Percentiles rank a stretch among this genome's conserved stretches.
These are phyloP conservation scores for Sporothrix pseudoabietina DNA, from an alignment of 2,329 filamentous ascomycete genomes.

Conservation along the genomic window DNA sequence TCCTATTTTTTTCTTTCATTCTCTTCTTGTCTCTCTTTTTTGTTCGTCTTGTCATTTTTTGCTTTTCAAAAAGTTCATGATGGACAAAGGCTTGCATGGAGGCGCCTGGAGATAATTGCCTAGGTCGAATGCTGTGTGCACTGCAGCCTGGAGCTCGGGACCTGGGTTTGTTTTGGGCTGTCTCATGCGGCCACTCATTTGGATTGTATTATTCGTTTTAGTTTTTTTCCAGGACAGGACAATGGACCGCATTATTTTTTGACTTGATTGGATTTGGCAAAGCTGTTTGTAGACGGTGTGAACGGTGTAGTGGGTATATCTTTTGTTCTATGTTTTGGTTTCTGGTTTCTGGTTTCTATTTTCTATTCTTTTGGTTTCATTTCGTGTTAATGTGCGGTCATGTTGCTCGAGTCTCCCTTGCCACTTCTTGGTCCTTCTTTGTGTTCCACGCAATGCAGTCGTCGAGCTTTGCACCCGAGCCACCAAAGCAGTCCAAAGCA, in stretches of 20 bases:
- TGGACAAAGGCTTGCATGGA: slow-evolving; percentile 26
- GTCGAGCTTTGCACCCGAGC: slow-evolving; percentile 79
- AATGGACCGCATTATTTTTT: slow-evolving; percentile 28
- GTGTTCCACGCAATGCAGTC: slow-evolving; percentile 90
- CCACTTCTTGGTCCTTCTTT: slow-evolving; percentile 42
- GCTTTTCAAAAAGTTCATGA: slow-evolving; percentile 20
- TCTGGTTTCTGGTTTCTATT: background rate
- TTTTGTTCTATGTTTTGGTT: background rate
- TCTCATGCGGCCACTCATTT: slow-evolving; percentile 29
- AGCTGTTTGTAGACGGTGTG: background rate
- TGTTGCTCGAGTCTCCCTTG: background rate
- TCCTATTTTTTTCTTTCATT: slow-evolving; percentile 28
- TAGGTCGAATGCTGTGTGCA: slow-evolving; percentile 27
- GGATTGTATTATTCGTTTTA: slow-evolving; percentile 32
- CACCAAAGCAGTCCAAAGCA: slow-evolving; percentile 93
- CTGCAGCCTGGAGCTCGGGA: slow-evolving; percentile 32
- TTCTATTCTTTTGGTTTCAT: background rate
- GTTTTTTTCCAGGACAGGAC: slow-evolving; percentile 15
- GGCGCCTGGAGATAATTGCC: slow-evolving; percentile 6
- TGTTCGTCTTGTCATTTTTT: slow-evolving; percentile 20
- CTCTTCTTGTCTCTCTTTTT: slow-evolving; percentile 31
- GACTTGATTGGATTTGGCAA: background rate
- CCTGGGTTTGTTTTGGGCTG: slow-evolving; percentile 17
- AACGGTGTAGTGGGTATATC: slow-evolving; percentile 18
- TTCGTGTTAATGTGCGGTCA: background rate